A percentile compares a stretch with the other conserved stretches of the same genome.
These are phyloP conservation scores for Aspergillus sparsus DNA, from an alignment of 495 filamentous ascomycete genomes.

Conservation along the genomic window DNA sequence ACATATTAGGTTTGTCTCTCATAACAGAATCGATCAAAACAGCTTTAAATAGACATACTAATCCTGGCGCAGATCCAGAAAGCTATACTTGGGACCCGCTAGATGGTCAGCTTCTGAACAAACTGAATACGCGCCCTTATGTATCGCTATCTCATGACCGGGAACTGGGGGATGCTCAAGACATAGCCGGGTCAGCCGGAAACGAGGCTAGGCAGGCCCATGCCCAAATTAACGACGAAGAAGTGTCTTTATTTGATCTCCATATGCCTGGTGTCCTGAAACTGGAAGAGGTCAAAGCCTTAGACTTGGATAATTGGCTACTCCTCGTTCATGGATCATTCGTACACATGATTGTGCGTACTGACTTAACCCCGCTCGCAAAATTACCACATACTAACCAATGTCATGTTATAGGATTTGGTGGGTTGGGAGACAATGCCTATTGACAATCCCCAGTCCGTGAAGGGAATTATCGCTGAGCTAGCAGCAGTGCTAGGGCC, in stretches of 20 bases:
- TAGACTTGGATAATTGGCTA: slow-evolving; percentile 64
- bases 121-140: slow-evolving; percentile 67
- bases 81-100: slow-evolving; percentile 73
- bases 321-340: slow-evolving; percentile 45
- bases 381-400: slow-evolving; percentile 13
- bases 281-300: slow-evolving; percentile 55
- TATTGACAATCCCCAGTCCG: slow-evolving; percentile 48
- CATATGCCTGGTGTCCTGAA: slow-evolving; percentile 80
- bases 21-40: slow-evolving; percentile 2
- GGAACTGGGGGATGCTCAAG: slow-evolving; percentile 10
- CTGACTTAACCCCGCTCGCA: not conserved
- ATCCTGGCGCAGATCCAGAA: slow-evolving; percentile 61
- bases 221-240: slow-evolving; percentile 39
- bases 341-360: slow-evolving; percentile 47
- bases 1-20: slow-evolving; percentile 62
- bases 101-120: slow-evolving; percentile 61
- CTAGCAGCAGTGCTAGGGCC: slow-evolving; percentile 75
- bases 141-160: slow-evolving; percentile 63
- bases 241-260: slow-evolving; percentile 63
- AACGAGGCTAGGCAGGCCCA: slow-evolving; percentile 26
- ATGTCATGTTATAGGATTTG: slow-evolving; percentile 50
- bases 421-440: slow-evolving; percentile 65
- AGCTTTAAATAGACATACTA: not conserved
- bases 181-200: slow-evolving; percentile 21
- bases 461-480: slow-evolving; percentile 73